phyloP scores from a whole-genome alignment of 2,329 filamentous ascomycete species.

The Pseudogymnoascus verrucosus region DNA sequence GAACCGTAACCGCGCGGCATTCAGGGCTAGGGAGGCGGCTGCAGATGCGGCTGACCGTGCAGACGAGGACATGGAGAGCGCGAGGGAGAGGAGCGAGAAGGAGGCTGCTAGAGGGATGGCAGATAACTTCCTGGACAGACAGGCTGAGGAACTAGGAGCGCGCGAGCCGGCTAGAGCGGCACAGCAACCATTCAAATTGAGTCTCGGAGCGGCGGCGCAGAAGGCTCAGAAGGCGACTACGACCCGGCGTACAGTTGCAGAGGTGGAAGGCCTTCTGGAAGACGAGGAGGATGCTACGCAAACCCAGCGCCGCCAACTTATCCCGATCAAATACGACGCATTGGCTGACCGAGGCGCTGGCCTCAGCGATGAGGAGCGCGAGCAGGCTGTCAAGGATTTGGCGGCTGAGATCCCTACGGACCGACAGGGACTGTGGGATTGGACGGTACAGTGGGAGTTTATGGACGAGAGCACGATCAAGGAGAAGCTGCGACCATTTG shows the following conservation, averaged over 20 bases:
- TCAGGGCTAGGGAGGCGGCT: conserved; percentile 64
- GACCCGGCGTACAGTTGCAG: conserved; percentile 72
- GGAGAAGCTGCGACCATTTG: conserved; percentile 85
- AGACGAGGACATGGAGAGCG: conserved; percentile 67
- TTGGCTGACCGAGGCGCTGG: conserved; percentile 50
- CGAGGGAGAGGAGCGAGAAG: conserved; percentile 60
- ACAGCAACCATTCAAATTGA: conserved; percentile 80
- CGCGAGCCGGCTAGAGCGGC: conserved; percentile 30
- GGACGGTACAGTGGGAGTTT: conserved; percentile 86
- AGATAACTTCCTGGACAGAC: conserved; percentile 80
- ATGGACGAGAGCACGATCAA: conserved; percentile 73
- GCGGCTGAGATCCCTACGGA: conserved; percentile 86
- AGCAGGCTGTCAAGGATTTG: conserved; percentile 70
- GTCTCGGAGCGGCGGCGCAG: conserved; percentile 80
- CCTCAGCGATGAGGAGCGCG: conserved; percentile 80
- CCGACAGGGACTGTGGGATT: conserved; percentile 81
- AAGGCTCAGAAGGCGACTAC: conserved; percentile 51
- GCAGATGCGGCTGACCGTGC: conserved; percentile 77
- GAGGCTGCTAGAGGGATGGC: conserved; percentile 79
- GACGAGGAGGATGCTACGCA: conserved; percentile 80
- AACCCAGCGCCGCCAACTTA: conserved; percentile 63
- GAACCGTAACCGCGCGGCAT: conserved; percentile 70
- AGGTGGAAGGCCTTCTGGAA: conserved; percentile 89
- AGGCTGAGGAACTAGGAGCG: conserved; percentile 61
- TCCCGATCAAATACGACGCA: conserved; percentile 76